Base-by-base conservation (phyloP, 805 yeast species). In the Dipodascus albidus region DNA sequence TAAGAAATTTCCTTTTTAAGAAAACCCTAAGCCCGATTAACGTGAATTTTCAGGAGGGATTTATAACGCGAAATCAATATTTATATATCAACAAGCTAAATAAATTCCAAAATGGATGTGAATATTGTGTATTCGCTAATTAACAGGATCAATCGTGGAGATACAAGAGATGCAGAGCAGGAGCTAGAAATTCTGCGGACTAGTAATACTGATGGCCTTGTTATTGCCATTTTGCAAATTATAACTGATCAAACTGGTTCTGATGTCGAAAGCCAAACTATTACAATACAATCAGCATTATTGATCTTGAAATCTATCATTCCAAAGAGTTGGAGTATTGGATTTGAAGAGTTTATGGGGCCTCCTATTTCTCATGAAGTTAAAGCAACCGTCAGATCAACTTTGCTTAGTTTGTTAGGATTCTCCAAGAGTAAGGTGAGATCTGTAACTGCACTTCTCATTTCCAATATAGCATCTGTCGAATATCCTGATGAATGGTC, bases 401-500 rank as follows among this genome's bases (percentile, higher is more conserved):
- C 67, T 0, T 70, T 89, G 35, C 55, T 90, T 47, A 57, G 64
- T 2, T 64, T 87, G 27, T 71, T 79, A 19, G 72, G 71, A 3
- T 66, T 73, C 2, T 68, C 73, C 1, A 76, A 77, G 56, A 71
- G 84, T 8, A 86, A 83, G 60, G 70, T 90, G 15, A 74, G 87
- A 55, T 76, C 75, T 27, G 76, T 85, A 51, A 78, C 85, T 1
- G 81, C 90, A 1, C 83, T 87, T 58, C 83, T 86, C 15, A 78
- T 89, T 17, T 85, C 85, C 3, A 95, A 86, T 61, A 86, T 91
- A 15, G 88, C 96, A 0, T 84, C 85, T 2, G 85, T 82, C 1
- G 99, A 91, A 63, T 91, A 79, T 62, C 99, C 99, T 0, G 98
- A 93, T 63, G 95, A 88, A 64, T 91, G 98, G 98, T 96, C 97